A percentile compares a stretch with the other conserved stretches of the same genome.
Evolutionary conservation across 495 filamentous ascomycete genomes (phyloP).

Genomic region (Annulohypoxylon stygium): DNA sequence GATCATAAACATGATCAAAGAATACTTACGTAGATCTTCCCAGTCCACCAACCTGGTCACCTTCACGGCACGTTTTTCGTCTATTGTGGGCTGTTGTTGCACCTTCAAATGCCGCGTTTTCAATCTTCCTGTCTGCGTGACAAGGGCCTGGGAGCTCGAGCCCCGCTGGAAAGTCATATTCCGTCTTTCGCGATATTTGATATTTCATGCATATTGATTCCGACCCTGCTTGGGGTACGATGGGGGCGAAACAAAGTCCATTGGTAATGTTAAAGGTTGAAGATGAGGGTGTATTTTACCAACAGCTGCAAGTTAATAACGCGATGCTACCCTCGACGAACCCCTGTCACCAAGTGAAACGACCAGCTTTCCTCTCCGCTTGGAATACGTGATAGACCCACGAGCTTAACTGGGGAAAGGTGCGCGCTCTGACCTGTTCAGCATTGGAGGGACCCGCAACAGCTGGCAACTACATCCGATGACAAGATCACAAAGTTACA

Average conservation of each 20-base stretch:
- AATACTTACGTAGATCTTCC: conserved; percentile 25
- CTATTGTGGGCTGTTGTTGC: neutral
- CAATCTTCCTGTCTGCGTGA: conserved; percentile 9
- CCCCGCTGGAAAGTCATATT: conserved; percentile 17
- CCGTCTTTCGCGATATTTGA: conserved; percentile 3
- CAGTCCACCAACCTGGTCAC: conserved; percentile 21
- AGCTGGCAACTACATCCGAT: neutral
- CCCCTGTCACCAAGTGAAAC: conserved; percentile 33
- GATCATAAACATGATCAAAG: neutral
- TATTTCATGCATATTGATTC: conserved; percentile 3
- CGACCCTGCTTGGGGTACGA: neutral
- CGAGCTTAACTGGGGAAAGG: conserved; percentile 12
- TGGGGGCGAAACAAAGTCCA: neutral
- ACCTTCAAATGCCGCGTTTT: neutral
- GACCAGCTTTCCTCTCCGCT: neutral
- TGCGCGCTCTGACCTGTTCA: neutral
- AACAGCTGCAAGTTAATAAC: conserved; percentile 11
- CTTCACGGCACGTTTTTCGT: neutral
- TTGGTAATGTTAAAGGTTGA: neutral
- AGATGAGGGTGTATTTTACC: conserved; percentile 2
- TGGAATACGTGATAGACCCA: neutral
- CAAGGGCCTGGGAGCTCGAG: conserved; percentile 25
- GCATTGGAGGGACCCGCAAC: neutral
- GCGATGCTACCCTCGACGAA: conserved; percentile 19
- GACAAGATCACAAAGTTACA: neutral